Conservation (phyloP, 345 rosid genomes). For the Noccaea bulbosa region DNA sequence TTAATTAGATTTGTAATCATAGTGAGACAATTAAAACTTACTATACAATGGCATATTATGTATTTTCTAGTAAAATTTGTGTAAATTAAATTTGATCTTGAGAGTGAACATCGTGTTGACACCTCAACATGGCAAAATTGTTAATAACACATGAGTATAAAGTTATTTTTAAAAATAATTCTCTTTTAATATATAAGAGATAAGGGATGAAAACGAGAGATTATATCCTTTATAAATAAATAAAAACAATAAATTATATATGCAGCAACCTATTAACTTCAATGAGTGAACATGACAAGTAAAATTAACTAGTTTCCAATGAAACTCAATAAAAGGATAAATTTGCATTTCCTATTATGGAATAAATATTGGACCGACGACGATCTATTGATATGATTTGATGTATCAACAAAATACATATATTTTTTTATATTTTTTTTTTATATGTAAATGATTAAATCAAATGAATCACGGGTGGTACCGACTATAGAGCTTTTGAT, state of each 20-base stretch:
- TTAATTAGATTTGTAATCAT: too few species aligned
- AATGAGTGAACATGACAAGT: neutral
- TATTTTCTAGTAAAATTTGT: too few species aligned
- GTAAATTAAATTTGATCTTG: too few species aligned
- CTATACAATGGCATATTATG: too few species aligned
- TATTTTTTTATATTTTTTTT: neutral
- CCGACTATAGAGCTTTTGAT: slow-evolving; percentile 18
- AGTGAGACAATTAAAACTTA: too few species aligned
- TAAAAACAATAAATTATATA: neutral
- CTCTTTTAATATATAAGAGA: too few species aligned
- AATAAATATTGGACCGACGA: slow-evolving; percentile 31
- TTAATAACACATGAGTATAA: too few species aligned
- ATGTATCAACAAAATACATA: slow-evolving; percentile 37
- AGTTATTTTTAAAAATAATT: too few species aligned
- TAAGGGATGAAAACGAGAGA: slow-evolving; percentile 3
- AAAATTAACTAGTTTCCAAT: slow-evolving; percentile 23
- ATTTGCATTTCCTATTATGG: slow-evolving; percentile 37
- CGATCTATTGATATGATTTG: slow-evolving; percentile 37
- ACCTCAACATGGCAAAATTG: too few species aligned
- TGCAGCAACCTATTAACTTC: slow-evolving; percentile 13
- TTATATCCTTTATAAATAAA: neutral
- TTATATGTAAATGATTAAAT: neutral
- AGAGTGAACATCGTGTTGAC: too few species aligned
- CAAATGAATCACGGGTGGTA: slow-evolving; percentile 35
- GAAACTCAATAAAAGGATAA: slow-evolving; percentile 8